Conservation (phyloP, 192 early-diverging fungal genomes). For the Coemansia sp. region DNA sequence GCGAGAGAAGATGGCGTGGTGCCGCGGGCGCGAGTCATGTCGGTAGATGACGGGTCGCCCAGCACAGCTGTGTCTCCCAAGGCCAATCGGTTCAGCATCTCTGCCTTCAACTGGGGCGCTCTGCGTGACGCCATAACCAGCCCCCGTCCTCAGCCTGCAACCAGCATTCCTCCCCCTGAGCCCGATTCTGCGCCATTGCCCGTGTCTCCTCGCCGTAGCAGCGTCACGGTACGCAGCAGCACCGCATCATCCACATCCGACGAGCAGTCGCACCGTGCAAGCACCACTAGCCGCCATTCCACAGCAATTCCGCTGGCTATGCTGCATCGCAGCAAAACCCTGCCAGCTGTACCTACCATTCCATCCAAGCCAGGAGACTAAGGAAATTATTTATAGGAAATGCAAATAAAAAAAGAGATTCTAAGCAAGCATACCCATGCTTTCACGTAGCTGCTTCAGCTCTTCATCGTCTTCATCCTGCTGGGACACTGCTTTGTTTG, state of each 20-base stretch:
- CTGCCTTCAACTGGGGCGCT: conserved; percentile 37
- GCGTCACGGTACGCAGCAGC: conserved; percentile 12
- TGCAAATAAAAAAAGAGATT: background rate
- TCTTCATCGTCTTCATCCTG: conserved; percentile 39
- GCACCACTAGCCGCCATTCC: conserved; percentile 12
- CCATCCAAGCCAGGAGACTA: background rate
- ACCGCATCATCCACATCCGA: conserved; percentile 5
- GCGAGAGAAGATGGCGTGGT: conserved; percentile 9
- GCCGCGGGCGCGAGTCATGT: conserved; percentile 14
- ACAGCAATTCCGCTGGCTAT: conserved; percentile 35
- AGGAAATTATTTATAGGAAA: background rate
- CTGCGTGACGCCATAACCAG: conserved; percentile 41
- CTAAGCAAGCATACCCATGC: conserved; percentile 44
- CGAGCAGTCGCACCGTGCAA: conserved; percentile 2
- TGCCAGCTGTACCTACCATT: conserved; percentile 9
- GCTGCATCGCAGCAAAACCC: conserved; percentile 49
- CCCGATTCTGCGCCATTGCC: background rate
- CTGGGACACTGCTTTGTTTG: conserved; percentile 4
- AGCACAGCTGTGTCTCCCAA: background rate
- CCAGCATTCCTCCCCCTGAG: background rate
- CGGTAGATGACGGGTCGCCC: conserved; percentile 14
- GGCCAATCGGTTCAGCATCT: conserved; percentile 37
- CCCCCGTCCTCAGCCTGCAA: conserved; percentile 23
- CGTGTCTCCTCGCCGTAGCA: conserved; percentile 15
- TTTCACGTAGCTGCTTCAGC: conserved; percentile 45